These are phyloP conservation scores for Aspergillus conjunctus DNA, from an alignment of 495 filamentous ascomycete genomes.

Conservation along the genomic window DNA sequence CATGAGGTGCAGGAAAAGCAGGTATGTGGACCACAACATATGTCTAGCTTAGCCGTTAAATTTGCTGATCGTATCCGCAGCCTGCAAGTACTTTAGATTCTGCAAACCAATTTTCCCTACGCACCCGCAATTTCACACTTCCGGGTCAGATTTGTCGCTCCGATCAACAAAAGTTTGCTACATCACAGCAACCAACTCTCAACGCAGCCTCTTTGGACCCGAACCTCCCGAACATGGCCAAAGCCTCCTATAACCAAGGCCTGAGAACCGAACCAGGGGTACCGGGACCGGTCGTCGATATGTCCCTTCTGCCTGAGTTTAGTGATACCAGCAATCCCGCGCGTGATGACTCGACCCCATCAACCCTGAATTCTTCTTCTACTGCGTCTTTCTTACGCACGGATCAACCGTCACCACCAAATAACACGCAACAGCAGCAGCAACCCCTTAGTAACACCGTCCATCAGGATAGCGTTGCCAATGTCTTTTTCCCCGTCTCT, in stretches of 20 bases:
- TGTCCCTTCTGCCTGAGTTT: constrained; percentile 20
- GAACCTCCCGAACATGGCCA: constrained; percentile 1
- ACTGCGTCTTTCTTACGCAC: constrained; percentile 7
- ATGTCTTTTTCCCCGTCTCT: constrained; percentile 2
- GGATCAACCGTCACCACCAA: constrained; percentile 13
- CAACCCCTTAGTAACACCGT: background rate
- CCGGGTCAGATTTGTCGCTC: too few relatives aligned
- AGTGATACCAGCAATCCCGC: constrained; percentile 18
- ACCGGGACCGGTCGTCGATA: constrained; percentile 7
- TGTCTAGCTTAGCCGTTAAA: background rate
- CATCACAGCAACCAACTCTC: background rate
- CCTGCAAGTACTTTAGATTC: too few relatives aligned
- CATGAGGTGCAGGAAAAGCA: background rate
- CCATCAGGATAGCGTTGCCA: background rate
- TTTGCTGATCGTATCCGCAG: background rate
- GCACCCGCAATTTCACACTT: too few relatives aligned
- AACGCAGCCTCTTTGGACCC: background rate
- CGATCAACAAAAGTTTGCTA: background rate
- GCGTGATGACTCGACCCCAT: constrained; percentile 11
- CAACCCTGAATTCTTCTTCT: constrained; percentile 17
- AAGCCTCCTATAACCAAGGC: constrained; percentile 1
- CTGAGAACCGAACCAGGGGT: background rate
- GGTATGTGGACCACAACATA: constrained; percentile 1
- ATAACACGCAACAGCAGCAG: background rate
- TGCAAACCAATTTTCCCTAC: too few relatives aligned